Conservation (phyloP, 441 rosid genomes). For the Brassica hybrid region DNA sequence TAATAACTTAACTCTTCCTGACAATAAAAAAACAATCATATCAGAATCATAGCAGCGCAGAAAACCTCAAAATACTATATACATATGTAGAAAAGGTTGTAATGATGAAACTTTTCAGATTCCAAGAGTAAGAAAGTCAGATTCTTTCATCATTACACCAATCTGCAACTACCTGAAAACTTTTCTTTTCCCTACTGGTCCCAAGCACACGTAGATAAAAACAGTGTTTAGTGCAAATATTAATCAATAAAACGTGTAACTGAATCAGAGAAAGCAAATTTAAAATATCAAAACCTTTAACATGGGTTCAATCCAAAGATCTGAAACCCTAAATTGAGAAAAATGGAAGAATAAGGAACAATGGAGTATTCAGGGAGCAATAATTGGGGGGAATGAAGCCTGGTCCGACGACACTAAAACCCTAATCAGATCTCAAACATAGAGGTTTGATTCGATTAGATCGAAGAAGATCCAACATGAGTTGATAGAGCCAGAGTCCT, state of each 20-base stretch:
- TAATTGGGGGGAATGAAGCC: slow-evolving; percentile 98
- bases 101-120: slow-evolving; percentile 62
- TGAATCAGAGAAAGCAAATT: background rate
- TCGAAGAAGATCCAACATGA: slow-evolving; percentile 36
- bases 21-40: slow-evolving; percentile 47
- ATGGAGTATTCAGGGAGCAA: slow-evolving; percentile 45
- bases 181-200: slow-evolving; percentile 28
- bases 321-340: slow-evolving; percentile 20
- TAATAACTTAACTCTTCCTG: slow-evolving; percentile 33
- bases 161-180: slow-evolving; percentile 54
- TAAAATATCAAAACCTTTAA: slow-evolving; percentile 47
- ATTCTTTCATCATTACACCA: slow-evolving; percentile 74
- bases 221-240: background rate
- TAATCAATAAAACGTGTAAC: slow-evolving; percentile 19
- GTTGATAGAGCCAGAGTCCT: slow-evolving; percentile 54
- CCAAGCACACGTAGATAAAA: background rate
- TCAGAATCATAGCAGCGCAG: slow-evolving; percentile 46
- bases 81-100: slow-evolving; percentile 41
- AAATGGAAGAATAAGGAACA: background rate
- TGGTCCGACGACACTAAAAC: slow-evolving; percentile 85
- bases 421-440: slow-evolving; percentile 37
- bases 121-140: slow-evolving; percentile 51
- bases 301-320: slow-evolving; percentile 18
- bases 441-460: slow-evolving; percentile 1
- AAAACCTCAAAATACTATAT: slow-evolving; percentile 13